phyloP scores from a whole-genome alignment of 176 grass and related monocot genomes.

The Musa schizocarpa region DNA sequence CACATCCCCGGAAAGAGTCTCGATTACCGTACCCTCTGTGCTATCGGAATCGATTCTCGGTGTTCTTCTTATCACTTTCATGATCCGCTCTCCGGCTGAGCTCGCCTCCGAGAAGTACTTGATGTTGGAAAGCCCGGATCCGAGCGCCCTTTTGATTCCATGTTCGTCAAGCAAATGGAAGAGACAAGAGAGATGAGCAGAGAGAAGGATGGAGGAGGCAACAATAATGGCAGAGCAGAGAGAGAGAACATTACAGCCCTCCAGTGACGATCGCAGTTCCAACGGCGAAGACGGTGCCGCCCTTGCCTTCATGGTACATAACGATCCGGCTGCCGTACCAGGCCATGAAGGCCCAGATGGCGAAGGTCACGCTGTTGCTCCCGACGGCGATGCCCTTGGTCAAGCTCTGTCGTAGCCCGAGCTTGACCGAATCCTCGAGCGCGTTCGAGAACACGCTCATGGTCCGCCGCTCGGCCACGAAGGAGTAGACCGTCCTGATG shows the following conservation, averaged over 20 bases:
- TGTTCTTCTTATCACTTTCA: background rate
- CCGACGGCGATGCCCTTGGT: constrained; percentile 79
- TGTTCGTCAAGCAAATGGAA: background rate
- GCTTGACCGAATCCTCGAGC: constrained; percentile 46
- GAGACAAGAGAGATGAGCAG: background rate
- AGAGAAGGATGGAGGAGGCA: background rate
- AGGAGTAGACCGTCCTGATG: constrained; percentile 74
- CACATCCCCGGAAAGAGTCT: background rate
- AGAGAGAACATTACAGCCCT: constrained; percentile 27
- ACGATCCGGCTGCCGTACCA: constrained; percentile 42
- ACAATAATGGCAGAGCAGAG: too few relatives aligned
- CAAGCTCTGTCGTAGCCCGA: constrained; percentile 70
- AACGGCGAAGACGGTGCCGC: constrained; percentile 48
- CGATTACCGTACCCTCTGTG: background rate
- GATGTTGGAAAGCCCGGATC: constrained; percentile 13
- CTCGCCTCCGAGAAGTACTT: constrained; percentile 16
- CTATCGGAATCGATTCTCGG: background rate
- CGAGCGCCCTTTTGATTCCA: constrained; percentile 2
- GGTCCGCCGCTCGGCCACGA: constrained; percentile 47
- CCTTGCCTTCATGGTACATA: constrained; percentile 34
- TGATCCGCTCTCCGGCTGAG: constrained; percentile 10
- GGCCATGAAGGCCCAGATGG: constrained; percentile 50
- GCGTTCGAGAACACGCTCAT: constrained; percentile 50
- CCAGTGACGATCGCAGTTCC: constrained; percentile 36
- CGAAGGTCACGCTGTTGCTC: constrained; percentile 68